Evolutionary conservation across 2,329 filamentous ascomycete genomes (phyloP).

Genomic region (Aspergillus sp.): DNA sequence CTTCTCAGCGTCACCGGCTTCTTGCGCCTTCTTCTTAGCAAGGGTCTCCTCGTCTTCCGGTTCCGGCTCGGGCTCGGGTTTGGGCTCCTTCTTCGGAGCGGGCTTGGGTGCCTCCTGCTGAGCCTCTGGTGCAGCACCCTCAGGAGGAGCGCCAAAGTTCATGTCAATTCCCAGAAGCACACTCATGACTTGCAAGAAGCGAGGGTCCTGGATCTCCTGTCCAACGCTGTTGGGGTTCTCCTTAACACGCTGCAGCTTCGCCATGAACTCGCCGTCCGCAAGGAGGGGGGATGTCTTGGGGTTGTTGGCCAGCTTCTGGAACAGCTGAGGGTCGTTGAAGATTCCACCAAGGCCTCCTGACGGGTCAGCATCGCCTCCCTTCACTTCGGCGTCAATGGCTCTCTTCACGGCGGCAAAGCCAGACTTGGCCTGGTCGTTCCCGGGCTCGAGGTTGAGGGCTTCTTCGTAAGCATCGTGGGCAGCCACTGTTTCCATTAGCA

Average conservation of each 20-base stretch:
- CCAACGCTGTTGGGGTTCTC: slow-evolving; percentile 73
- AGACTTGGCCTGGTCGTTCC: slow-evolving; percentile 86
- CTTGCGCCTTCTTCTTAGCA: slow-evolving; percentile 84
- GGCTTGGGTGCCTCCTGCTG: slow-evolving; percentile 51
- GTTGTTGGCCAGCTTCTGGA: slow-evolving; percentile 85
- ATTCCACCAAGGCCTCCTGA: slow-evolving; percentile 75
- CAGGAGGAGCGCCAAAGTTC: slow-evolving; percentile 56
- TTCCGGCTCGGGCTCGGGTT: slow-evolving; percentile 57
- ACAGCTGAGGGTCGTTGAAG: slow-evolving; percentile 86
- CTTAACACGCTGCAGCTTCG: slow-evolving; percentile 74
- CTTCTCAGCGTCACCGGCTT: slow-evolving; percentile 90
- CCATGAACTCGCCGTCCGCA: slow-evolving; percentile 80
- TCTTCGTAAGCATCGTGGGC: slow-evolving; percentile 88
- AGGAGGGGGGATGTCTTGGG: slow-evolving; percentile 84
- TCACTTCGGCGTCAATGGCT: slow-evolving; percentile 73
- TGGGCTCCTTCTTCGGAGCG: slow-evolving; percentile 51
- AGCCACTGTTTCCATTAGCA: slow-evolving; percentile 46
- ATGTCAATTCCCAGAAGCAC: slow-evolving; percentile 92
- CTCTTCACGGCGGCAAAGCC: slow-evolving; percentile 79
- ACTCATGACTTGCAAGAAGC: slow-evolving; percentile 89
- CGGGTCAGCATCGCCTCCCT: slow-evolving; percentile 59
- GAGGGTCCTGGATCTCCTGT: slow-evolving; percentile 77
- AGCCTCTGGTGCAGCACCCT: slow-evolving; percentile 36
- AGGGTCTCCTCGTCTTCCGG: slow-evolving; percentile 73
- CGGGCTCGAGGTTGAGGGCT: slow-evolving; percentile 86